Conservation (phyloP, 2,329 filamentous ascomycete species). For the Alternaria rosae region DNA sequence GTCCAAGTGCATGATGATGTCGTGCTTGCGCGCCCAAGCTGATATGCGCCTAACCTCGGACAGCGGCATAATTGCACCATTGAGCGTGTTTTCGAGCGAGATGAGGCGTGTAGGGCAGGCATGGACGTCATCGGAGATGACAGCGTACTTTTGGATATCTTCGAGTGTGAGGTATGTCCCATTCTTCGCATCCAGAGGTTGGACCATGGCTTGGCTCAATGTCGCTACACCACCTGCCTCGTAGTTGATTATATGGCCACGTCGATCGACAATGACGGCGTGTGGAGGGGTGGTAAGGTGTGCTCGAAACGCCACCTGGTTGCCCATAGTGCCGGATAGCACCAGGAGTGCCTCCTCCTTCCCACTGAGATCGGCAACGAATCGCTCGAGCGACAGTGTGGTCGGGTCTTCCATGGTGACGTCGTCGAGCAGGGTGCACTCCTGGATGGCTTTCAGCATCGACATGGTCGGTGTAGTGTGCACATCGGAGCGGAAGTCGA, state of each 20-base stretch:
- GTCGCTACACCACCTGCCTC: constrained; percentile 73
- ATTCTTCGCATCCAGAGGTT: constrained; percentile 72
- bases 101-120: constrained; percentile 82
- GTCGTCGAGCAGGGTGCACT: constrained; percentile 81
- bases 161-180: constrained; percentile 76
- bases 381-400: constrained; percentile 76
- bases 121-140: constrained; percentile 75
- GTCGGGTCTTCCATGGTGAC: constrained; percentile 82
- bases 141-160: constrained; percentile 72
- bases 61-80: constrained; percentile 80
- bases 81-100: constrained; percentile 84
- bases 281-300: constrained; percentile 83
- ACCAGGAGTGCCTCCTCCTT: constrained; percentile 83
- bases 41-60: constrained; percentile 73
- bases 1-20: constrained; percentile 77
- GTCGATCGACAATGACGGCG: constrained; percentile 78
- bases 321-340: constrained; percentile 92
- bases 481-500: constrained; percentile 61
- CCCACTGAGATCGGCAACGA: constrained; percentile 74
- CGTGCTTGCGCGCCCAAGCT: constrained; percentile 68
- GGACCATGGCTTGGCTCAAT: constrained; percentile 74
- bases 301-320: constrained; percentile 81
- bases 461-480: constrained; percentile 57
- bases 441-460: constrained; percentile 82
- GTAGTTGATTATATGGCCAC: constrained; percentile 78